A percentile compares a stretch with the other conserved stretches of the same genome.
Conservation (phyloP, 1,284 basidiomycete genomes). For the Vanrija pseudolonga region DNA sequence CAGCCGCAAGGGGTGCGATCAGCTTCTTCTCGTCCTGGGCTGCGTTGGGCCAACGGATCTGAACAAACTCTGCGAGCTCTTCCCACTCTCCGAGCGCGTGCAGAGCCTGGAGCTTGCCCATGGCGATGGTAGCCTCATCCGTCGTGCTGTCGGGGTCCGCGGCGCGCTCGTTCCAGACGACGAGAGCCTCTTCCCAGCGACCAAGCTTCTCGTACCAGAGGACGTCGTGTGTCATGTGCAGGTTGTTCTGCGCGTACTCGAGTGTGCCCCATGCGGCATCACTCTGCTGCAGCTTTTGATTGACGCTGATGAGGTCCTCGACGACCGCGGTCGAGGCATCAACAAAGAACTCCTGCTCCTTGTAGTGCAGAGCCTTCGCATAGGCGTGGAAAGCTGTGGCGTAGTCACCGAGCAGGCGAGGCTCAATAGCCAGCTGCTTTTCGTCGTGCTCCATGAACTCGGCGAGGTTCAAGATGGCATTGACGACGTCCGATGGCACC, state of each 20-base stretch:
- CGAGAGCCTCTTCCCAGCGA: slow-evolving; percentile 91
- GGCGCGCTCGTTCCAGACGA: slow-evolving; percentile 59
- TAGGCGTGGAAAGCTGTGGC: slow-evolving; percentile 90
- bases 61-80: slow-evolving; percentile 77
- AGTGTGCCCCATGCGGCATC: slow-evolving; percentile 95
- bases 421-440: slow-evolving; percentile 90
- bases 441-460: slow-evolving; percentile 99
- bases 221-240: slow-evolving; percentile 50
- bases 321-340: slow-evolving; percentile 71
- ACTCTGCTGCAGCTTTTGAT: slow-evolving; percentile 93
- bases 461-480: slow-evolving; percentile 89
- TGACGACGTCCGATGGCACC: slow-evolving; percentile 87
- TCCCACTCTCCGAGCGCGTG: slow-evolving; percentile 99
- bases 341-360: slow-evolving; percentile 94
- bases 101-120: slow-evolving; percentile 89
- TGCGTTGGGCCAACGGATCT: slow-evolving; percentile 82
- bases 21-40: slow-evolving; percentile 79
- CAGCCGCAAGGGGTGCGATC: slow-evolving; percentile 94
- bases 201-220: slow-evolving; percentile 97
- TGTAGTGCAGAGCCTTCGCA: slow-evolving; percentile 98
- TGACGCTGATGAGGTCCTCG: slow-evolving; percentile 93
- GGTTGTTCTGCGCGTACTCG: slow-evolving; percentile 67
- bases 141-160: slow-evolving; percentile 40
- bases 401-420: slow-evolving; percentile 88
- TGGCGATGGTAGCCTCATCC: slow-evolving; percentile 69